Evolutionary conservation across 2,329 filamentous ascomycete species (phyloP).

Genomic region (Calcarisporium arbuscula): DNA sequence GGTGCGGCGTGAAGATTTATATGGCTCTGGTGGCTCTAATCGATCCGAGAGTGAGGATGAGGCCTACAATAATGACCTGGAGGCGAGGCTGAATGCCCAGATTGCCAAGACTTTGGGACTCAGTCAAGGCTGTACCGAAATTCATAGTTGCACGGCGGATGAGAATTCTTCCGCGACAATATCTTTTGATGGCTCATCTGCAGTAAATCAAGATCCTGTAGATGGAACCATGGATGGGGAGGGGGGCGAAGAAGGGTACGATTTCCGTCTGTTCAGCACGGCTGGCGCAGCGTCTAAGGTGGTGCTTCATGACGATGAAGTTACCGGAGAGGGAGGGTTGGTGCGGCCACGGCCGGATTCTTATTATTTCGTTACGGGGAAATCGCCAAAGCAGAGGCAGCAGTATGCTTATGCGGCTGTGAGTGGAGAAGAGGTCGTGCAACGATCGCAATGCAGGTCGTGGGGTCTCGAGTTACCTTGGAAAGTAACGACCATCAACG

Average conservation of each 20-base stretch:
- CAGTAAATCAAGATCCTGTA: slow-evolving; percentile 5
- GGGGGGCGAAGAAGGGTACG: slow-evolving; percentile 25
- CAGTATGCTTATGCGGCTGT: slow-evolving; percentile 43
- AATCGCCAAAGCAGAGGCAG: slow-evolving; percentile 27
- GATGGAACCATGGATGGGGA: slow-evolving; percentile 17
- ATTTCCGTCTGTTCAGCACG: slow-evolving; percentile 52
- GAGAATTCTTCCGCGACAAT: no score
- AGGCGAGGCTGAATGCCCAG: slow-evolving; percentile 39
- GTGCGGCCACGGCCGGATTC: slow-evolving; percentile 32
- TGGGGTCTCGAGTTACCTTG: slow-evolving; percentile 58
- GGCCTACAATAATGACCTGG: slow-evolving; percentile 29
- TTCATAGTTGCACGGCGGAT: no score
- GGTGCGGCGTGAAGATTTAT: slow-evolving; percentile 50
- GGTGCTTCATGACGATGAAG: slow-evolving; percentile 39
- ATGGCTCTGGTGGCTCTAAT: slow-evolving; percentile 25
- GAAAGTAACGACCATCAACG: slow-evolving; percentile 42
- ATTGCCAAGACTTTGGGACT: slow-evolving; percentile 41
- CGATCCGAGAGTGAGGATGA: slow-evolving; percentile 22
- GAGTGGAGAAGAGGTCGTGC: slow-evolving; percentile 43
- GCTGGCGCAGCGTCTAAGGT: slow-evolving; percentile 41
- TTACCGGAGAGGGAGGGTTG: slow-evolving; percentile 29
- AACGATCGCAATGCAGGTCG: slow-evolving; percentile 33
- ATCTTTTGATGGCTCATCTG: no score
- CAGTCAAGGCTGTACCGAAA: no score
- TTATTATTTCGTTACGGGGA: slow-evolving; percentile 41